phyloP scores from a whole-genome alignment of 768 basidiomycete species.

The Termitomyces sp. region DNA sequence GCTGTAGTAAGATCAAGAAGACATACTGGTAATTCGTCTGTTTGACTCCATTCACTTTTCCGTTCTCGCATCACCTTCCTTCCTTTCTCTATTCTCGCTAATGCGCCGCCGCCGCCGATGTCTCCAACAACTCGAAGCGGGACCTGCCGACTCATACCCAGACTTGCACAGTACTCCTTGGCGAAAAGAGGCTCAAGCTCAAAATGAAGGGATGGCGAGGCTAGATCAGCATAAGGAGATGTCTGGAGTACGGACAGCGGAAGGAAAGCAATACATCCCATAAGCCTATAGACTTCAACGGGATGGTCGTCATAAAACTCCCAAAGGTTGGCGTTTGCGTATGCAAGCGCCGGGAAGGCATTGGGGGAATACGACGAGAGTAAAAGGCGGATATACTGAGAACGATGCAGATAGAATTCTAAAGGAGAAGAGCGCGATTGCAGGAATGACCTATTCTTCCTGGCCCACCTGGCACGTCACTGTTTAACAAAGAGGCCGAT shows the following conservation, averaged over 20 bases:
- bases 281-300: constrained; percentile 62
- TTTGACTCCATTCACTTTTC: constrained; percentile 89
- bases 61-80: constrained; percentile 89
- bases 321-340: constrained; percentile 63
- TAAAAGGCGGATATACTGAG: constrained; percentile 80
- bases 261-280: constrained; percentile 65
- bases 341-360: constrained; percentile 57
- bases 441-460: constrained; percentile 59
- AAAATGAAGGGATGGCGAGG: constrained; percentile 63
- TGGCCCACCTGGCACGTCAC: constrained; percentile 64
- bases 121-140: constrained; percentile 88
- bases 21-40: constrained; percentile 82
- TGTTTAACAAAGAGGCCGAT: background rate
- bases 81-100: constrained; percentile 92
- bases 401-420: constrained; percentile 87
- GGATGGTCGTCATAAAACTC: constrained; percentile 60
- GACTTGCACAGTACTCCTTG: constrained; percentile 80
- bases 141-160: constrained; percentile 86
- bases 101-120: constrained; percentile 86
- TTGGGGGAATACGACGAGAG: constrained; percentile 56
- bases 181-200: constrained; percentile 82
- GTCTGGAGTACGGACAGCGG: constrained; percentile 58
- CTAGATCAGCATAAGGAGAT: constrained; percentile 75
- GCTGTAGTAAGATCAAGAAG: background rate
- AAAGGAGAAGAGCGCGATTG: constrained; percentile 68